Conservation (phyloP, 345 rosid species). For the Odontarrhena argentea region DNA sequence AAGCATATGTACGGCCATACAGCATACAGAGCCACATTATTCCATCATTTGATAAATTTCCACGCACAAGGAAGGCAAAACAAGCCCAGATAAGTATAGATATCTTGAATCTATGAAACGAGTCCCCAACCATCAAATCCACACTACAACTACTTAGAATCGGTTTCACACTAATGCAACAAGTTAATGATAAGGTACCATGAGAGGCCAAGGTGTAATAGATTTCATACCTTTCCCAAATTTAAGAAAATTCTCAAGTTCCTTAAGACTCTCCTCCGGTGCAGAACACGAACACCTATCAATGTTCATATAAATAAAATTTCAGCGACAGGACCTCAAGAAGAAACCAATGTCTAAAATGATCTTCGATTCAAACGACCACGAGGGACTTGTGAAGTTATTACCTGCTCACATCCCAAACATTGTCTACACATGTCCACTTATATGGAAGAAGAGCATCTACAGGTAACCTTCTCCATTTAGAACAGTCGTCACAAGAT, state of each 20-base stretch:
- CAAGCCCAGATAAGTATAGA: neutral
- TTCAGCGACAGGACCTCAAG: slow-evolving; percentile 16
- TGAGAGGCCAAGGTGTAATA: slow-evolving; percentile 14
- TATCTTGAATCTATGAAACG: neutral
- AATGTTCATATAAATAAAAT: slow-evolving; percentile 5
- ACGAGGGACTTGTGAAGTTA: neutral
- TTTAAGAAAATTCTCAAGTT: slow-evolving; percentile 61
- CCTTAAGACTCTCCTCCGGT: slow-evolving; percentile 62
- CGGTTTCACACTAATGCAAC: slow-evolving; percentile 5
- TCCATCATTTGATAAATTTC: neutral
- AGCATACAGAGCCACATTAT: neutral
- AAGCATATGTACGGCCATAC: neutral
- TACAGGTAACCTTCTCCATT: slow-evolving; percentile 78
- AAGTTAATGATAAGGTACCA: slow-evolving; percentile 9
- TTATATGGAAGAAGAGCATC: slow-evolving; percentile 73
- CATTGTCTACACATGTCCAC: slow-evolving; percentile 78
- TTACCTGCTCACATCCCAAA: slow-evolving; percentile 74
- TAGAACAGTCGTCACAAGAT: slow-evolving; percentile 80
- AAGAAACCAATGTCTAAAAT: neutral
- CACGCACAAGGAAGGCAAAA: neutral
- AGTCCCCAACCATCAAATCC: neutral
- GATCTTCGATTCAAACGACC: neutral
- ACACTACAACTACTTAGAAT: slow-evolving; percentile 10
- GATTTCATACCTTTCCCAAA: slow-evolving; percentile 54
- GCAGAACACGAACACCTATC: slow-evolving; percentile 69